These are phyloP conservation scores for Globisporangium lucens DNA, from an alignment of 352 stramenopile species.

Conservation along the genomic window DNA sequence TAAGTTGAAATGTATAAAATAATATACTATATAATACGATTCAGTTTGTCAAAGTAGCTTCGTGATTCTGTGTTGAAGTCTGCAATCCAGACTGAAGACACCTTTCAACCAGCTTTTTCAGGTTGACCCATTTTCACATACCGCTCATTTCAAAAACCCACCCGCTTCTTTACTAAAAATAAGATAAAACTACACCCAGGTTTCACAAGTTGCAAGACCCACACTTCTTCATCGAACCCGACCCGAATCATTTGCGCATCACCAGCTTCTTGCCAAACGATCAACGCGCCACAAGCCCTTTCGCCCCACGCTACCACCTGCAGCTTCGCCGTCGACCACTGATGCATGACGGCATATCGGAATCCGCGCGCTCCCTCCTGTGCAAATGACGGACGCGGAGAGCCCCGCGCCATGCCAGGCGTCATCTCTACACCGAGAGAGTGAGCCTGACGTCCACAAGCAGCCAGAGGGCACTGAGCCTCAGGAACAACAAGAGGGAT, in stretches of 20 bases:
- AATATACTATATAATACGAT: background rate
- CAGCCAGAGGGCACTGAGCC: background rate
- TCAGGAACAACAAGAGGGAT: no score
- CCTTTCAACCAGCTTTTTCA: background rate
- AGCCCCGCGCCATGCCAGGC: background rate
- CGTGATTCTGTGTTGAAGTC: constrained; percentile 7
- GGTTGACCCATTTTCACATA: background rate
- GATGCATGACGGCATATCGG: background rate
- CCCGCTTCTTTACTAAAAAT: background rate
- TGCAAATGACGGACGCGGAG: background rate
- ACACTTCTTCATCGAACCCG: background rate
- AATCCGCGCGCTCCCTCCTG: background rate
- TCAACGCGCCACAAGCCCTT: background rate
- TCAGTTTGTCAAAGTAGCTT: background rate
- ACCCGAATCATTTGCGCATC: background rate
- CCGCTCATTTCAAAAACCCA: background rate
- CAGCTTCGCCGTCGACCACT: background rate
- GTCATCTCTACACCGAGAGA: background rate
- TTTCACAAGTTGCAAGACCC: background rate
- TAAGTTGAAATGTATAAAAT: background rate
- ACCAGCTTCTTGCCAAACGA: background rate
- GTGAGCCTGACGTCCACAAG: background rate
- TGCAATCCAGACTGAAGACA: background rate
- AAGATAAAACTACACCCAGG: background rate
- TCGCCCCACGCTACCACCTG: background rate